These are phyloP conservation scores for Pleurotus pulmonarius DNA, from an alignment of 768 basidiomycete species.

Conservation along the genomic window DNA sequence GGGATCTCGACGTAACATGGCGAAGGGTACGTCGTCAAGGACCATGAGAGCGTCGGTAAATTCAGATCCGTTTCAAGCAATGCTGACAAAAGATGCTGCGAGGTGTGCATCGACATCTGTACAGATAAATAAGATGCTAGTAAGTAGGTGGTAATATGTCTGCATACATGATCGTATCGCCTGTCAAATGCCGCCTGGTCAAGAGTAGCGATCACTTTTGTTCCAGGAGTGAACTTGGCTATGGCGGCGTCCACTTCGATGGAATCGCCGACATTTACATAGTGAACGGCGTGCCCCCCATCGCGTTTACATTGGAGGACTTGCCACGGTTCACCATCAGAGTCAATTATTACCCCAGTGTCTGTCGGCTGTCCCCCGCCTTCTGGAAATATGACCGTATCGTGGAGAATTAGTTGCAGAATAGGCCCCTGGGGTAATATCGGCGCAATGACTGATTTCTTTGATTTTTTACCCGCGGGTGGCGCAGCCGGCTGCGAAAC, in stretches of 20 bases:
- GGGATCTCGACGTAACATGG: constrained; percentile 79
- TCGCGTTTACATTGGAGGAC: constrained; percentile 66
- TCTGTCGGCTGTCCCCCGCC: constrained; percentile 82
- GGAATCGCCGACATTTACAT: constrained; percentile 39
- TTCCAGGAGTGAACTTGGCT: constrained; percentile 44
- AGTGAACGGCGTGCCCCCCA: constrained; percentile 76
- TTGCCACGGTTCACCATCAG: constrained; percentile 45
- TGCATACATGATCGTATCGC: constrained; percentile 70
- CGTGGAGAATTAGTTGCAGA: constrained; percentile 67
- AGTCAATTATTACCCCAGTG: constrained; percentile 50
- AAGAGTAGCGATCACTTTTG: constrained; percentile 47
- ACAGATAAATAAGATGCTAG: not conserved
- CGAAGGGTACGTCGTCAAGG: constrained; percentile 61
- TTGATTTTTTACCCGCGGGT: constrained; percentile 44
- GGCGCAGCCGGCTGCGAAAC: constrained; percentile 41
- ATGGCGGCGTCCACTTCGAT: constrained; percentile 38
- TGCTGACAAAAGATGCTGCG: constrained; percentile 80
- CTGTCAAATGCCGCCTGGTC: constrained; percentile 58
- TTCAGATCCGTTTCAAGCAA: constrained; percentile 63
- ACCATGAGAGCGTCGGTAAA: constrained; percentile 78
- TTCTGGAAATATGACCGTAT: constrained; percentile 80
- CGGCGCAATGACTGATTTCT: constrained; percentile 52
- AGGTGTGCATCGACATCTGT: constrained; percentile 83
- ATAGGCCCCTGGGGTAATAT: constrained; percentile 40
- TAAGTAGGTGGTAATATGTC: not conserved